Conservation (phyloP, 225 moss, liverwort and hornwort genomes). For the Pseudisothecium myosuroides region DNA sequence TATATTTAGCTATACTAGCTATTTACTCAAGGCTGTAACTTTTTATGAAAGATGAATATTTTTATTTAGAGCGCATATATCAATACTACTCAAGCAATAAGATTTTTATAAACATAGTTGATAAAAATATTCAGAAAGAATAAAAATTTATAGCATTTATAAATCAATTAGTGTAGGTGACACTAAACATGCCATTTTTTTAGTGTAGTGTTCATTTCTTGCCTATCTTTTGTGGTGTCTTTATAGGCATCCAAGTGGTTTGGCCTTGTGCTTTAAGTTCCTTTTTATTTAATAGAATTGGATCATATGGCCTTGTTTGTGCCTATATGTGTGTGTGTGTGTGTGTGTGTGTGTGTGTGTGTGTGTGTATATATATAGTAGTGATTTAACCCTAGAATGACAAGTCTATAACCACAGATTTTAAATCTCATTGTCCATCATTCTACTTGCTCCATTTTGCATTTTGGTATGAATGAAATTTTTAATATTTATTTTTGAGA, state of each 20-base stretch:
- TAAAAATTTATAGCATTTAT: not conserved
- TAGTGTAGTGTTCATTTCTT: not conserved
- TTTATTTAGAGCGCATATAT: not conserved
- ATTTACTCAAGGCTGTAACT: not conserved
- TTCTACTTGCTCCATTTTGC: not conserved
- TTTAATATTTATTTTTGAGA: not conserved
- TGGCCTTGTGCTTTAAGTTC: not conserved
- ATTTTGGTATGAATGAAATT: not conserved
- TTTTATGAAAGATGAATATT: not conserved
- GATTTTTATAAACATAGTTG: not conserved
- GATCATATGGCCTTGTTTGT: too few species aligned
- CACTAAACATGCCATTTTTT: not conserved
- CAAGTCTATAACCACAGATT: fast-evolving
- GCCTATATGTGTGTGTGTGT: too few species aligned
- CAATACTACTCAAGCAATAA: not conserved
- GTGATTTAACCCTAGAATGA: too few species aligned
- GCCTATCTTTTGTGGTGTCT: not conserved
- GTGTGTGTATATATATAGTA: too few species aligned
- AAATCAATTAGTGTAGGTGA: not conserved
- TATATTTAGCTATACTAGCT: not conserved
- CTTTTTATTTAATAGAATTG: too few species aligned
- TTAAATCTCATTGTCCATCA: not conserved
- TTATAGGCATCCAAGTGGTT: fast-evolving
- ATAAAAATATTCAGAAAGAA: not conserved
- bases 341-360: too few species aligned